Evolutionary conservation across 371 early-diverging fungal species (phyloP).

Genomic region (Saksenaea vasiformis): DNA sequence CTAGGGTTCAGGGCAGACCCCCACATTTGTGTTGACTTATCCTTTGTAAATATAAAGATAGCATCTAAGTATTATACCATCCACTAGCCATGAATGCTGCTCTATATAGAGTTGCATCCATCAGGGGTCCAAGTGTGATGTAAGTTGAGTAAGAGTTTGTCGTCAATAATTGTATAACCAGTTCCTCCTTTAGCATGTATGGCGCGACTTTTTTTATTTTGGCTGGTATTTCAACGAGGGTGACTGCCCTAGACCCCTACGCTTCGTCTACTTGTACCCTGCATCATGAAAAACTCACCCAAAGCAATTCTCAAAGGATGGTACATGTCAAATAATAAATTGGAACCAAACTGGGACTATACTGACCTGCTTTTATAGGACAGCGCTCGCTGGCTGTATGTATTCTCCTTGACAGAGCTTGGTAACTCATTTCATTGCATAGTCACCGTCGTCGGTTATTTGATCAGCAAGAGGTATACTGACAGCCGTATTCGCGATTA

Average conservation of each 20-base stretch:
- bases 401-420: background rate
- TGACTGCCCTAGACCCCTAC: constrained; percentile 6
- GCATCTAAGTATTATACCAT: too few relatives aligned
- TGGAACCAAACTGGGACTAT: background rate
- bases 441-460: constrained; percentile 26
- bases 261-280: background rate
- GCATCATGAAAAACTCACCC: constrained; percentile 24
- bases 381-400: constrained; percentile 23
- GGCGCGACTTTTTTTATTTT: constrained; percentile 2
- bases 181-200: background rate
- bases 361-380: constrained; percentile 8
- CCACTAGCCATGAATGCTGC: too few relatives aligned
- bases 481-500: constrained; percentile 19
- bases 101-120: too few relatives aligned
- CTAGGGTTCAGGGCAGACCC: too few relatives aligned
- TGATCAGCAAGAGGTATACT: constrained; percentile 24
- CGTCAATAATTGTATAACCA: background rate
- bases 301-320: constrained; percentile 22
- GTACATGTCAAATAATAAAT: constrained; percentile 5
- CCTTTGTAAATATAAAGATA: too few relatives aligned
- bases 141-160: too few relatives aligned
- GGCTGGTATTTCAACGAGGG: background rate
- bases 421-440: background rate
- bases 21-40: too few relatives aligned
- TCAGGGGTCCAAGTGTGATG: too few relatives aligned